phyloP scores from a whole-genome alignment of 306 rosid genomes.

The Ochetophila trinervis region DNA sequence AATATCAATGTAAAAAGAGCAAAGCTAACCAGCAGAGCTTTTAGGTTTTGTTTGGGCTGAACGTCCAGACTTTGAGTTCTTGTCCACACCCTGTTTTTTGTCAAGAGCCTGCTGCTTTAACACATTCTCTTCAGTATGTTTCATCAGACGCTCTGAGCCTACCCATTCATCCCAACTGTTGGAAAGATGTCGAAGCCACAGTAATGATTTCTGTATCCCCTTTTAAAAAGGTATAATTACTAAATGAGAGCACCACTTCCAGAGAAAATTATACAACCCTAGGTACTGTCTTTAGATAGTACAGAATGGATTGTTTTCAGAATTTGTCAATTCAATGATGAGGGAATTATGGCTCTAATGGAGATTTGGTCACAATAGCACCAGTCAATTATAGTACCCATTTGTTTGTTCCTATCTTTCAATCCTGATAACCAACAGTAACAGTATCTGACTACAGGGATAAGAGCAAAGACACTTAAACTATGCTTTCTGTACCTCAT shows the following conservation, averaged over 20 bases:
- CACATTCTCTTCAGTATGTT: conserved; percentile 67
- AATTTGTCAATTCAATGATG: background rate
- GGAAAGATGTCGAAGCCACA: conserved; percentile 63
- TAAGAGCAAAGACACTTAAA: background rate
- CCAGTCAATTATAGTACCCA: background rate
- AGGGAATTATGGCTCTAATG: background rate
- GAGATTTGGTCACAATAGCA: background rate
- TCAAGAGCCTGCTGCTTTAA: conserved; percentile 62
- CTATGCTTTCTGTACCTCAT: conserved; percentile 21
- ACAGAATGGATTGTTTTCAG: background rate
- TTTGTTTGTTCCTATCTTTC: background rate
- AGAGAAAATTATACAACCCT: conserved; percentile 9
- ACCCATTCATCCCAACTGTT: conserved; percentile 99
- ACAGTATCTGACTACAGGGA: background rate
- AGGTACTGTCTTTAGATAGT: background rate
- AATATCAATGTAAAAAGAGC: background rate
- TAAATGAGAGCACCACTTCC: conserved; percentile 30
- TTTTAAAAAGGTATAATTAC: conserved; percentile 45
- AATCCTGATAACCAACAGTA: background rate
- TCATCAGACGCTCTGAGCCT: conserved; percentile 74
- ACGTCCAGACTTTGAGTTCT: conserved; percentile 68
- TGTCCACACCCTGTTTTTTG: conserved; percentile 67
- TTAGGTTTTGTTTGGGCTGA: conserved; percentile 65
- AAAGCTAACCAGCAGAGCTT: conserved; percentile 50
- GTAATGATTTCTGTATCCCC: conserved; percentile 60